phyloP scores from a whole-genome alignment of 1,284 basidiomycete genomes.

The Ganoderma multipileum region DNA sequence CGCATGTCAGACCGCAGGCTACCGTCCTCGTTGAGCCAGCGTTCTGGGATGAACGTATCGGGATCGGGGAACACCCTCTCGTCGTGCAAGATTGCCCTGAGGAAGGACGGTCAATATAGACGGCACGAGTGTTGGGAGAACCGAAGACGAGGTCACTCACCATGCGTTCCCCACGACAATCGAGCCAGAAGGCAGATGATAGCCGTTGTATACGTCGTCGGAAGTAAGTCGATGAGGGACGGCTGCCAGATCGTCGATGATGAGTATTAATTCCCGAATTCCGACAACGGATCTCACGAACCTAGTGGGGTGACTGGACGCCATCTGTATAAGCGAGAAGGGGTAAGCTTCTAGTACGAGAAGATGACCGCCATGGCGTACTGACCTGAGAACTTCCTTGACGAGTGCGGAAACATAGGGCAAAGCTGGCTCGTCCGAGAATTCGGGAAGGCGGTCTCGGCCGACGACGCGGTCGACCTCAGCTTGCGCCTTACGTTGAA shows the following conservation, averaged over 20 bases:
- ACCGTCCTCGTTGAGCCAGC: slow-evolving; percentile 39
- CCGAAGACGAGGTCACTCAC: slow-evolving; percentile 18
- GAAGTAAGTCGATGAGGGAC: slow-evolving; percentile 41
- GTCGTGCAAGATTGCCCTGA: slow-evolving; percentile 49
- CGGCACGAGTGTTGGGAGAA: slow-evolving; percentile 4
- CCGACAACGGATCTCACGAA: slow-evolving; percentile 7
- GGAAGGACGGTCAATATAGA: slow-evolving; percentile 8
- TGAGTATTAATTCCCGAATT: background rate
- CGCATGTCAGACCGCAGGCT: slow-evolving; percentile 37
- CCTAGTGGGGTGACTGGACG: slow-evolving; percentile 36
- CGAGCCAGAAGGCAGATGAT: slow-evolving; percentile 45
- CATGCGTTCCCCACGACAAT: slow-evolving; percentile 42
- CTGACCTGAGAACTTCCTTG: slow-evolving; percentile 50
- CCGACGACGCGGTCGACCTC: slow-evolving; percentile 50
- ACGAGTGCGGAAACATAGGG: slow-evolving; percentile 50
- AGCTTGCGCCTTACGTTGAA: slow-evolving; percentile 47
- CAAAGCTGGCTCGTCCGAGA: slow-evolving; percentile 45
- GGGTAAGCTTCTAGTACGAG: slow-evolving; percentile 7
- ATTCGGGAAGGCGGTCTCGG: slow-evolving; percentile 47
- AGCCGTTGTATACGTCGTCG: slow-evolving; percentile 44
- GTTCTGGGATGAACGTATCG: slow-evolving; percentile 46
- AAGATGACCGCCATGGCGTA: slow-evolving; percentile 1
- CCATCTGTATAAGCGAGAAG: slow-evolving; percentile 27
- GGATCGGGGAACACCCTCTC: slow-evolving; percentile 46
- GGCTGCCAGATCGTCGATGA: slow-evolving; percentile 31